phyloP scores from a whole-genome alignment of 345 rosid species.

The Murraya koenigii region DNA sequence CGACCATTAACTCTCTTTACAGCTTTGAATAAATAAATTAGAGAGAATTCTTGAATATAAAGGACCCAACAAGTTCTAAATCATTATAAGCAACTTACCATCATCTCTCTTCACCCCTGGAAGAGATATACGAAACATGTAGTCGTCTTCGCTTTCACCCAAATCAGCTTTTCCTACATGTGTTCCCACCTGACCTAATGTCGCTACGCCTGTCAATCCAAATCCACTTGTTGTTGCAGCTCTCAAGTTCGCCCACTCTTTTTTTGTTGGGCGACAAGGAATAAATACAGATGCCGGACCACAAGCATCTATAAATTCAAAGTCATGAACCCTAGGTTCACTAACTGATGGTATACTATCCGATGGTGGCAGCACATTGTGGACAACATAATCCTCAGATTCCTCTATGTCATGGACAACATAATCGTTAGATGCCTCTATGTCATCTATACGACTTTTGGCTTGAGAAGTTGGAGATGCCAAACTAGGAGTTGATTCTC shows the following conservation, averaged over 20 bases:
- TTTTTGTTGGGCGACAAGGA: slow-evolving; percentile 26
- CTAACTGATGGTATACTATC: background rate
- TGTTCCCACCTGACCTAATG: slow-evolving; percentile 37
- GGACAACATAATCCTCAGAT: background rate
- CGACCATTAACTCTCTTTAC: background rate
- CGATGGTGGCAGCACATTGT: background rate
- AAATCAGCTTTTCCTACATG: slow-evolving; percentile 49
- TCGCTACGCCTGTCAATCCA: slow-evolving; percentile 35
- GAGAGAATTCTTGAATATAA: background rate
- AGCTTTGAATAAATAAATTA: background rate
- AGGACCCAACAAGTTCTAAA: background rate
- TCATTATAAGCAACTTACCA: slow-evolving; percentile 33
- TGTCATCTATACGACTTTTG: background rate
- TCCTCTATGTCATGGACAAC: background rate
- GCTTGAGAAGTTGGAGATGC: background rate
- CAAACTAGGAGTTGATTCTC: slow-evolving; percentile 6
- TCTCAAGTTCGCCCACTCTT: slow-evolving; percentile 26
- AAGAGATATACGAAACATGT: slow-evolving; percentile 57
- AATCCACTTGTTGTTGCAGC: slow-evolving; percentile 28
- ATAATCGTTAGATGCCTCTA: background rate
- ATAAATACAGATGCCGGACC: slow-evolving; percentile 25
- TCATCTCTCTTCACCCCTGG: slow-evolving; percentile 66
- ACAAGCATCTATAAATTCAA: background rate
- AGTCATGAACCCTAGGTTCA: background rate
- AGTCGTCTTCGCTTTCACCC: slow-evolving; percentile 50